phyloP scores from a whole-genome alignment of 208 protist genomes.

The Sergeia podlipaevii region DNA sequence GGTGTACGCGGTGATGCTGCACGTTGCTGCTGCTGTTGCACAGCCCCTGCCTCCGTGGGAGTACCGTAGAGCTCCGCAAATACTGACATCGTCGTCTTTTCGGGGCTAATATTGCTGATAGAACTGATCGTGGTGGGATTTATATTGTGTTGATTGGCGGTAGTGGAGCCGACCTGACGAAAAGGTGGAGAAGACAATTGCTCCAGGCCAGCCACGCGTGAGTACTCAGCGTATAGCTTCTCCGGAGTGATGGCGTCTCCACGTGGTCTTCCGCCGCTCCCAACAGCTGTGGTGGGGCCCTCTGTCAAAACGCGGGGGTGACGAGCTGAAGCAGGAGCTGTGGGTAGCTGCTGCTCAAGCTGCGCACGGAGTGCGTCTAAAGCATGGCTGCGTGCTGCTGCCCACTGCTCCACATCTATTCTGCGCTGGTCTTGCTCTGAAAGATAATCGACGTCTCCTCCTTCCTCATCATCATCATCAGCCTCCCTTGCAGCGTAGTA shows the following conservation, averaged over 20 bases:
- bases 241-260: no score
- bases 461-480: not conserved
- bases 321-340: no score
- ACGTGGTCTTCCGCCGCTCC: no score
- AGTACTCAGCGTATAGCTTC: no score
- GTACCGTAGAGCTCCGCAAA: slow-evolving; percentile 29
- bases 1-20: not conserved
- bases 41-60: not conserved
- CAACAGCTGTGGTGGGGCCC: slow-evolving; percentile 6
- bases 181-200: not conserved
- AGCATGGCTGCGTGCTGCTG: slow-evolving; percentile 23
- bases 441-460: not conserved
- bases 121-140: slow-evolving; percentile 27
- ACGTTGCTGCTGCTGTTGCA: not conserved
- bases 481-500: not conserved
- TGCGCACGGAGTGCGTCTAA: slow-evolving; percentile 42
- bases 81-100: slow-evolving; percentile 24
- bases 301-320: not conserved
- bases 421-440: not conserved
- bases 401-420: slow-evolving; percentile 28
- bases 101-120: slow-evolving; percentile 35
- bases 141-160: not conserved
- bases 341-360: slow-evolving; percentile 12
- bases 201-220: not conserved
- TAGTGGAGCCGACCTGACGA: not conserved